Percentiles rank a stretch among this genome's conserved stretches.
These are phyloP conservation scores for Alternaria novae-zelandiae DNA, from an alignment of 2,329 filamentous ascomycete species.

Conservation along the genomic window DNA sequence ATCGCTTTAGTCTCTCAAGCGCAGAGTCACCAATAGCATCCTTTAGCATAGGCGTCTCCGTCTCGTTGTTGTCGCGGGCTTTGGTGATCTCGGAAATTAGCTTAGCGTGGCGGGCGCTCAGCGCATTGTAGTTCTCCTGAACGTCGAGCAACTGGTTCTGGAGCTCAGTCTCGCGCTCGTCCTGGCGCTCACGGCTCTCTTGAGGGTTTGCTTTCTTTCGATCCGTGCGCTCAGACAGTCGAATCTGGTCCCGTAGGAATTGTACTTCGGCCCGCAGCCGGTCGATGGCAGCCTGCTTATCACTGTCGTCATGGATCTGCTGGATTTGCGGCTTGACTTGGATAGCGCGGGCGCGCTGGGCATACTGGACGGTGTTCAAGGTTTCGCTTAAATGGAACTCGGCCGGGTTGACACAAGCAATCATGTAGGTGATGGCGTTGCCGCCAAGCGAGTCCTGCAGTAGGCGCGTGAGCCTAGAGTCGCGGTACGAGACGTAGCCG, in stretches of 20 bases:
- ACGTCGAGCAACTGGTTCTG: slow-evolving; percentile 92
- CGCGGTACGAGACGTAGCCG: slow-evolving; percentile 94
- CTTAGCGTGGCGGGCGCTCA: slow-evolving; percentile 93
- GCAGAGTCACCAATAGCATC: slow-evolving; percentile 76
- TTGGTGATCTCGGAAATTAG: slow-evolving; percentile 92
- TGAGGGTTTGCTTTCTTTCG: slow-evolving; percentile 62
- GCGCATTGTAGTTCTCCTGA: slow-evolving; percentile 91
- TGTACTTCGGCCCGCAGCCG: slow-evolving; percentile 91
- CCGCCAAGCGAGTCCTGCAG: slow-evolving; percentile 96
- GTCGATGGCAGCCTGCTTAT: slow-evolving; percentile 93
- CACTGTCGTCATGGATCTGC: slow-evolving; percentile 83
- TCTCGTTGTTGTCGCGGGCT: slow-evolving; percentile 70
- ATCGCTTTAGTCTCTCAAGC: slow-evolving; percentile 87
- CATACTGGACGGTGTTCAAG: slow-evolving; percentile 94
- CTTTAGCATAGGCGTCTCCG: slow-evolving; percentile 65
- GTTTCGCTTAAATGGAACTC: slow-evolving; percentile 98
- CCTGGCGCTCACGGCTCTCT: slow-evolving; percentile 78
- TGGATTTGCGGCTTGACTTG: slow-evolving; percentile 98
- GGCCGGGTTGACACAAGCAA: slow-evolving; percentile 94
- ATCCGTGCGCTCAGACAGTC: slow-evolving; percentile 75
- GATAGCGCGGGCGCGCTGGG: slow-evolving; percentile 92
- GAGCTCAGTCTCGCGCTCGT: slow-evolving; percentile 84
- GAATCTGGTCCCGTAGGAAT: slow-evolving; percentile 92
- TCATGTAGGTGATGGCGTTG: slow-evolving; percentile 99
- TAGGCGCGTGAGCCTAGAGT: slow-evolving; percentile 93